Conservation (phyloP, 2,329 filamentous ascomycete species). For the Diplodia intermedia region DNA sequence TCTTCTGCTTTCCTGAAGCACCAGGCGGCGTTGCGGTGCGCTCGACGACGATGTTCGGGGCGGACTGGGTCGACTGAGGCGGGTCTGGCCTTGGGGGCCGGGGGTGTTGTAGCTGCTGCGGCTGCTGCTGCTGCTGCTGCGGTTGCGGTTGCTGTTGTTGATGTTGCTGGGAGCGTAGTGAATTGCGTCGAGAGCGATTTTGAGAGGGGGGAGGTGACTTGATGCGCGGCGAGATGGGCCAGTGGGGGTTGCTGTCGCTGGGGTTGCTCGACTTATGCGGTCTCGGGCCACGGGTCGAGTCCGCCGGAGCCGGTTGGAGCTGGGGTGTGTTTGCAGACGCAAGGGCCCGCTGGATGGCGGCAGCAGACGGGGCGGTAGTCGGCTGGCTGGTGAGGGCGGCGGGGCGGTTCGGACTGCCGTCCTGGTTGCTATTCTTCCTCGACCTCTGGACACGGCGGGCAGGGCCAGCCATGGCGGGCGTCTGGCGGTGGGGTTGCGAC, state of each 20-base stretch:
- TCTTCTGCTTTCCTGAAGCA: conserved; percentile 46
- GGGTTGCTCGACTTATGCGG: conserved; percentile 65
- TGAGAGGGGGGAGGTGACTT: conserved; percentile 74
- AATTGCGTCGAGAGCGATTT: conserved; percentile 53
- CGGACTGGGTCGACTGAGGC: conserved; percentile 36
- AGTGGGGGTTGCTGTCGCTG: conserved; percentile 64
- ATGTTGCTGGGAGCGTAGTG: conserved; percentile 47
- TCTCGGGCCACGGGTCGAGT: conserved; percentile 68
- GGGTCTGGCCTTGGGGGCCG: conserved; percentile 24
- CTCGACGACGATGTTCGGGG: conserved; percentile 56
- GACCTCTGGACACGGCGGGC: conserved; percentile 43
- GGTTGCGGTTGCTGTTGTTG: conserved; percentile 44
- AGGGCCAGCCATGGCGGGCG: conserved; percentile 31
- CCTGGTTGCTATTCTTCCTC: conserved; percentile 53
- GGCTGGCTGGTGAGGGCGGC: conserved; percentile 45
- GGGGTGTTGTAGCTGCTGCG: conserved; percentile 34
- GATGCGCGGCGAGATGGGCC: conserved; percentile 78
- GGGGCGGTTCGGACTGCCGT: conserved; percentile 51
- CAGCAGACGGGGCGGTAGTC: conserved; percentile 62
- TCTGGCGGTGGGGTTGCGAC: conserved; percentile 29
- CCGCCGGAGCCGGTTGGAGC: conserved; percentile 66
- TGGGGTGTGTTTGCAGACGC: conserved; percentile 72
- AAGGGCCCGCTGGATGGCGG: conserved; percentile 70
- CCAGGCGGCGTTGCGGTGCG: conserved; percentile 34
- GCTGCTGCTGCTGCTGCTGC: conserved; percentile 35